Conservation (phyloP, 768 basidiomycete genomes). For the Lactifluus rugatus region DNA sequence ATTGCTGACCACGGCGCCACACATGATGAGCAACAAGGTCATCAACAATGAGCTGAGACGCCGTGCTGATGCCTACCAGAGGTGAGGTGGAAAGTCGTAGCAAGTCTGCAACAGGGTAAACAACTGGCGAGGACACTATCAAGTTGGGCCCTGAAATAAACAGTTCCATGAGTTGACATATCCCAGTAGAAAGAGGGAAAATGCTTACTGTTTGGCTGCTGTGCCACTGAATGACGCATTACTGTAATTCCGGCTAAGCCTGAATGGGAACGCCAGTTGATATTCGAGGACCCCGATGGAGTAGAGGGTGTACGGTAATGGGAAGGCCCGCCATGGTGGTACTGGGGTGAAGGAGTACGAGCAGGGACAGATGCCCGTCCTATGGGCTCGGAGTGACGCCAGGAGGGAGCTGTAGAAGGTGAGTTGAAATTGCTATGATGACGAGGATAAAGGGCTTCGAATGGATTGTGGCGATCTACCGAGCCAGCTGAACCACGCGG, state of each 20-base stretch:
- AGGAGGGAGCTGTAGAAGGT: constrained; percentile 2
- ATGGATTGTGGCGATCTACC: neutral
- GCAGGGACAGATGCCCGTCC: neutral
- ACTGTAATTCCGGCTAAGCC: neutral
- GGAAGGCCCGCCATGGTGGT: neutral
- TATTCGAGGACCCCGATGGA: neutral
- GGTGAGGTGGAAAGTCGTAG: constrained; percentile 17
- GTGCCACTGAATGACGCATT: neutral
- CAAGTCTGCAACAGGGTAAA: constrained; percentile 12
- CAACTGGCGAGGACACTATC: neutral
- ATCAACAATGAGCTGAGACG: constrained; percentile 9
- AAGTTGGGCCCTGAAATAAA: neutral
- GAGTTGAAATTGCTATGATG: neutral
- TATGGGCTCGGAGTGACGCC: constrained; percentile 10
- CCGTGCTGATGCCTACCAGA: constrained; percentile 13
- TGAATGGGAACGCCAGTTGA: neutral
- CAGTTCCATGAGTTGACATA: neutral
- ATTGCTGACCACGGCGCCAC: constrained; percentile 17
- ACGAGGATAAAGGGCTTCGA: constrained; percentile 11
- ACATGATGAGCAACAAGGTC: constrained; percentile 18
- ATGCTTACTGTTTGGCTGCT: neutral
- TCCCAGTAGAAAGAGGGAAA: neutral
- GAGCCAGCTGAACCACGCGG: neutral
- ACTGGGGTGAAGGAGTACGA: neutral
- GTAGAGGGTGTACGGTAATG: constrained; percentile 6